Base-by-base conservation (phyloP, 768 basidiomycete species). In the Coprinopsis sp. region DNA sequence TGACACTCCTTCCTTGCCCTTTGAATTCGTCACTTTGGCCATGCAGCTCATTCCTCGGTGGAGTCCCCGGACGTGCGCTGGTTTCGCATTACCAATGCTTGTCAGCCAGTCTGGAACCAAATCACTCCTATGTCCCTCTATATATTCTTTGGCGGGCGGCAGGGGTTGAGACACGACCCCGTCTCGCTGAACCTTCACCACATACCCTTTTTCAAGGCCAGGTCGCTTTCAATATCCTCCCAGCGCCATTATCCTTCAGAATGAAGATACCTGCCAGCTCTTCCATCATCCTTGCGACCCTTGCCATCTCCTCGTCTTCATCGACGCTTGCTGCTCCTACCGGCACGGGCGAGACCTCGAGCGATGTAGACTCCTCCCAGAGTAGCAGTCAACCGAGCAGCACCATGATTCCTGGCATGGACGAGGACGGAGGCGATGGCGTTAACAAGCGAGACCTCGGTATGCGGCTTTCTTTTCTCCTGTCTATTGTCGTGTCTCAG, bases 271-370 rank as follows among this genome's bases (percentile, higher is more conserved):
- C 75, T 33, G 55, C 74, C 33, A 75, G 73, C 59, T 70, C 74
- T 19, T 76, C 76, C 28, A 44, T 77, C 44, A 51, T 78, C 48
- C 54, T 77, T 38, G 72, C 74, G 30, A 64, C 72, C 14, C 61
- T 78, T 48, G 75, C 74, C 38, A 60, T 76, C 40, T 77, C 77
- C 23, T 71, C 76, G 10, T 76, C 75, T n/a, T 71, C 72, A 14
- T 61, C 72, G 27, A 64, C 59, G 51, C 58, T 74, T 51, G 74
- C 72, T 49, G 70, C 72, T 36, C 76, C 76, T 37, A 53, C 71
- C 37, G 57, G 58, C 46, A 65, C 69, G 28, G 49, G 52, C 38
- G 51, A 31, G 10, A n/a, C 10, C n/a, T 31, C 55, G 27, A 48
- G 54, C 18, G 62, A 63, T 18, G 51, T 66, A 39, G 43, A 61